Base-by-base conservation (phyloP, 164 flowering plant species). In the Chimonanthus salicifolius region DNA sequence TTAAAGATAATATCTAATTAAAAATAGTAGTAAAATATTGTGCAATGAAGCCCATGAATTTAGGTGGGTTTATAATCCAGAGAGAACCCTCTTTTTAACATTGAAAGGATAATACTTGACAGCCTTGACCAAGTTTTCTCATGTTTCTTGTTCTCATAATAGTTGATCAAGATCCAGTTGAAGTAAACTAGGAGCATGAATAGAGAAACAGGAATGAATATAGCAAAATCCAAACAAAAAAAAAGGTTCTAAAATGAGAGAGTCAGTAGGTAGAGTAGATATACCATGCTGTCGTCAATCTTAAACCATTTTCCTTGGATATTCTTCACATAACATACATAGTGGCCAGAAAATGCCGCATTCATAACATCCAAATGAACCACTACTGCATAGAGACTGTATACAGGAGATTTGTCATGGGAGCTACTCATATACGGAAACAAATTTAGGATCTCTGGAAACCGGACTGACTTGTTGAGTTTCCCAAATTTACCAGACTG, bases 401-500 rank as follows among this genome's bases (percentile, higher is more conserved):
- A 95, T 60, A 86, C 66, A 49, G 97, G 94, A 3, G 88, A 78
- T 72, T 83, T 92, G 73, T 93, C 98, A 76, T 83, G 83, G 71
- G 88, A 84, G n/a, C 90, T 86, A 72, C 92, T 90, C 89, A 92
- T 87, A 82, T 78, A 95, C 54, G 94, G 93, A 47, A 88, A 85
- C 84, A 95, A 69, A 80, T 95, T 74, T 75, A 95, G 78, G 71
- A 84, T 80, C 78, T 90, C 97, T 0, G 97, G 97, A 68, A 92
- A 95, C 64, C 78, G 85, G 64, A 95, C 87, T 0, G 86, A 65
- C 81, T 93, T 93, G 69, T 88, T 95, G 74, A 95, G 86, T 89
- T 95, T 95, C 66, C 97, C 99, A 85, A 86, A 95, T 80, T 89
- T 92, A 58, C 98, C 99, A 15, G 92, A 83, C 99, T 96, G 92